Base-by-base conservation (phyloP, 169 alveolate species). In the Plasmodium gallinaceum region DNA sequence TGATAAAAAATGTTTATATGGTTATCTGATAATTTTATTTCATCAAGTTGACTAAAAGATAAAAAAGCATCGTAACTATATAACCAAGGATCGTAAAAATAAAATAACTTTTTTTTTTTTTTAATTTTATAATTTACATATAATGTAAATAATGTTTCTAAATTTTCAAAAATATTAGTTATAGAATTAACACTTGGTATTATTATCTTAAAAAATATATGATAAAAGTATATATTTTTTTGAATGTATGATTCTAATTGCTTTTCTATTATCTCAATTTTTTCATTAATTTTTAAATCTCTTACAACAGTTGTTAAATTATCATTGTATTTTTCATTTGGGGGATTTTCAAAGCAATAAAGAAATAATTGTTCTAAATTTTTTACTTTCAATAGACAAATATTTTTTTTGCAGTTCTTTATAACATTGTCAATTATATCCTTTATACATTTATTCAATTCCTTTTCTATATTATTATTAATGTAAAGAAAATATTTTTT, bases 41-140 rank as follows among this genome's bases (percentile, higher is more conserved):
- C 70, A 7, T 54, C 76, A 48, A 57, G 26, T 7, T 65, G 89
- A 14, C 5, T 64, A 14, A 76, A 76, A 9, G 89, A 76, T 45
- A 76, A 54, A 32, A 76, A 76, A 6, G 66, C 22, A 26, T 76
- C 89, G 16, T 76, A 76, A 39, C 78, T 52, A 58, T 58, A 64
- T 43, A 76, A 2, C 89, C 89, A 76, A 8, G 89, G 89, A 45
- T 76, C 51, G 65, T 68, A 68, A 76, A 64, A 76, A 45, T 48
- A 76, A 64, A 76, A 22, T 57, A 76, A 43, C 54, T 76, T 65
- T 43, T 54, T 76, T 43, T 54, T 76, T n/a, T 43, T 76, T 42
- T 76, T 76, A 42, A 76, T 57, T 64, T 62, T 76, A 43, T 76
- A 57, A 14, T 76, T 76, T 48, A 76, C 37, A 54, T 76, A 76